Conservation (phyloP, 1,139 yeast genomes). For the Debaryomyces singareniensis region DNA sequence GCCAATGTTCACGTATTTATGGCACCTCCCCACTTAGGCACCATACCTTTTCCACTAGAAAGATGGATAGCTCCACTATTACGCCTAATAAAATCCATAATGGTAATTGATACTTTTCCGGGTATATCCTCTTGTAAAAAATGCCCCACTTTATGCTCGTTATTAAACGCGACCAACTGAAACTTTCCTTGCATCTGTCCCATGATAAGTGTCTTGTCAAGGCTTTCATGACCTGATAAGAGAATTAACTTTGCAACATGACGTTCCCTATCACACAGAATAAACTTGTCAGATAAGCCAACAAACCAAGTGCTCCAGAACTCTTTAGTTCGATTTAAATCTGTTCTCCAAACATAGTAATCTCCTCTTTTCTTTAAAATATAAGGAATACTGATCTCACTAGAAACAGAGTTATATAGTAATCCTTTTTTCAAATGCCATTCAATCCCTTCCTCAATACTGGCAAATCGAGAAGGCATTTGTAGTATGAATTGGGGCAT, state of each 20-base stretch:
- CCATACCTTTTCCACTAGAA: conserved; percentile 34
- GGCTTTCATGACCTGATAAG: conserved; percentile 84
- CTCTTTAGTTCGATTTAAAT: conserved; percentile 51
- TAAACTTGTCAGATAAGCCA: conserved; percentile 62
- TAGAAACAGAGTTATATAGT: conserved; percentile 56
- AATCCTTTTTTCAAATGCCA: conserved; percentile 66
- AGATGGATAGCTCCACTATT: conserved; percentile 33
- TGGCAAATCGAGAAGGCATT: conserved; percentile 55
- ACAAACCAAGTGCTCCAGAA: conserved; percentile 83
- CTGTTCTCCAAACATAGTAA: conserved; percentile 53
- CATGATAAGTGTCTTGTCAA: conserved; percentile 77
- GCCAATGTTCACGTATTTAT: conserved; percentile 13
- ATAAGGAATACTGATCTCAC: conserved; percentile 72
- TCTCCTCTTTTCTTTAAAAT: conserved; percentile 25
- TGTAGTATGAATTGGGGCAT: conserved; percentile 60
- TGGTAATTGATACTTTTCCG: conserved; percentile 51
- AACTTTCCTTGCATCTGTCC: conserved; percentile 98
- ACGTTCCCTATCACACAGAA: conserved; percentile 19
- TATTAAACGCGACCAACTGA: conserved; percentile 75
- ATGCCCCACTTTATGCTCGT: conserved; percentile 64
- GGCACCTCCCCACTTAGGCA: conserved; percentile 49
- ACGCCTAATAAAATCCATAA: conserved; percentile 43
- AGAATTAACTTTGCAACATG: conserved; percentile 62
- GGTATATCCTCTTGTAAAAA: conserved; percentile 91
- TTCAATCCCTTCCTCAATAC: conserved; percentile 57